Evolutionary conservation across 2,329 filamentous ascomycete species (phyloP), one percentile per base, ranked within the genome.

Genomic region (Chlorencoelia australis): DNA sequence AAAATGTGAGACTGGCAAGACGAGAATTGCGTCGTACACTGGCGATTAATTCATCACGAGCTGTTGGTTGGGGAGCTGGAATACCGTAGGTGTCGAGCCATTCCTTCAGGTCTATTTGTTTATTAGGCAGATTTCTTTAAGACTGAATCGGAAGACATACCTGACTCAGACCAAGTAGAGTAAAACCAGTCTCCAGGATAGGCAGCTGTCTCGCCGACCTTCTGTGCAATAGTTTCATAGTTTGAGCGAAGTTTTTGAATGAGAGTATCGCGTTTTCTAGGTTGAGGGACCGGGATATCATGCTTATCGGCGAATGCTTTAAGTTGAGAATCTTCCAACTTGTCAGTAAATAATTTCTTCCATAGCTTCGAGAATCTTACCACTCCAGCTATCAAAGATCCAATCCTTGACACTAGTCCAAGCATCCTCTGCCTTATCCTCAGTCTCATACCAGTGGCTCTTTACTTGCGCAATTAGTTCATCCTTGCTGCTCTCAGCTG

Each of bases 121-220:
- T 33, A 30, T 53, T 37, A 53, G 43, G 22, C n/a, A n/a, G 4
- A 20, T 4, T 11, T 10, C 7, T 21, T 3, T 9, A 14, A 17
- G 31, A 13, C 1, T 18, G 2, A 5, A 13, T 11, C 7, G 18
- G 4, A 22, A 24, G 11, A 40, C 45, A 32, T 46, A 56, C 53
- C 53, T 47, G 88, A 95, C 47, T 94, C 64, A 35, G 83, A 80
- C 91, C 91, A 98, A 6, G 80, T 70, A 42, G 79, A 72, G 57
- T 95, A 98, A 28, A 96, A 67, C 91, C 91, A 96, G 64, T 95
- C 77, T 25, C 91, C 91, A 21, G 91, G 91, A 56, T 96, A 96
- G n/a, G 76, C 65, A 35, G 75, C 65, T 10, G 85, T 81, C 62
- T 95, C 81, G 42, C 84, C 84, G 8, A 59, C 58, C 61, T 77